These are phyloP conservation scores for Posidonia australis DNA, from an alignment of 106 monocot genomes.

Conservation along the genomic window DNA sequence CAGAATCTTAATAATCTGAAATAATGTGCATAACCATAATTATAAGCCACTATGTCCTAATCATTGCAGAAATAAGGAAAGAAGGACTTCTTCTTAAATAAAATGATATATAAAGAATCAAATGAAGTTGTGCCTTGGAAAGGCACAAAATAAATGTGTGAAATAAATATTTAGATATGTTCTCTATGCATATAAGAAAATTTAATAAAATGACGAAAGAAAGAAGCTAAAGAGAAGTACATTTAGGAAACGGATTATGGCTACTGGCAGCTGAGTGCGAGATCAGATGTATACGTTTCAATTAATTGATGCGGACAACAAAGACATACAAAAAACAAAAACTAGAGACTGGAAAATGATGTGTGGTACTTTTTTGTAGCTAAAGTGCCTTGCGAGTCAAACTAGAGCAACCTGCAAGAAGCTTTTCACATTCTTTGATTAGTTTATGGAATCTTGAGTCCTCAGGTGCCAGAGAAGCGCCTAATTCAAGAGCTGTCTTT, in stretches of 20 bases:
- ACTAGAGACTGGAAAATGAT: background rate
- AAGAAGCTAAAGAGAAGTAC: background rate
- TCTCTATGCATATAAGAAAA: too few species aligned
- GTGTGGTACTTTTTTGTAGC: background rate
- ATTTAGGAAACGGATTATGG: background rate
- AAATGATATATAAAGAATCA: too few species aligned
- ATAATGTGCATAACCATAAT: too few species aligned
- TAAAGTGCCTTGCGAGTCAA: background rate
- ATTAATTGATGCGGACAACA: background rate
- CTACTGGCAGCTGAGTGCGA: background rate
- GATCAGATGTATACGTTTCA: background rate
- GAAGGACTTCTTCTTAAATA: too few species aligned
- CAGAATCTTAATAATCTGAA: too few species aligned
- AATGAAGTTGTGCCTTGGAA: too few species aligned
- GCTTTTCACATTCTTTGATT: conserved; percentile 70
- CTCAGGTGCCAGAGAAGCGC: conserved; percentile 36
- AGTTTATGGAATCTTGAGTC: conserved; percentile 61
- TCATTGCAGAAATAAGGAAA: too few species aligned
- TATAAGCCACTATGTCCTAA: too few species aligned
- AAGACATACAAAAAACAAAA: background rate
- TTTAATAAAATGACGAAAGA: background rate
- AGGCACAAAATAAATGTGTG: too few species aligned
- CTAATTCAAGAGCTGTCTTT: conserved; percentile 64
- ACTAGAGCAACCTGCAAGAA: conserved; percentile 38
- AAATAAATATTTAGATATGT: too few species aligned